Conservation (phyloP, 345 rosid species). For the Corchorus olitorius region DNA sequence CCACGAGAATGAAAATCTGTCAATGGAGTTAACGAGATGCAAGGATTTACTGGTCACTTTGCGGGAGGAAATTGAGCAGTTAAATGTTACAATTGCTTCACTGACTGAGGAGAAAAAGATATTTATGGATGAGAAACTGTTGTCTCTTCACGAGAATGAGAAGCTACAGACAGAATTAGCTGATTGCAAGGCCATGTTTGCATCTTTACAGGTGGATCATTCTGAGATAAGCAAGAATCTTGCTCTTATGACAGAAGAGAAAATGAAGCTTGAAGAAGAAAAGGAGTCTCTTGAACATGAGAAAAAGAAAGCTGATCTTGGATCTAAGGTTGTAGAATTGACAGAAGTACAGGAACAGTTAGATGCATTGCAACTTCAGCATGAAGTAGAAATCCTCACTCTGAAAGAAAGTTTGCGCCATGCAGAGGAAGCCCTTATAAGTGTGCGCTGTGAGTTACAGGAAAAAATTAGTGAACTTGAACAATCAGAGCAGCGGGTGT, state of each 20-base stretch:
- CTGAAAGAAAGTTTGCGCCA: conserved; percentile 54
- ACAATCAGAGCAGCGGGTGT: conserved; percentile 81
- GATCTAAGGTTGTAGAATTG: conserved; percentile 48
- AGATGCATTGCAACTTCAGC: conserved; percentile 53
- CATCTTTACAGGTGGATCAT: conserved; percentile 55
- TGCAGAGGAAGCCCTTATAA: conserved; percentile 58
- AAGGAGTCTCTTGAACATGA: conserved; percentile 48
- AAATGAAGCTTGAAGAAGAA: conserved; percentile 51
- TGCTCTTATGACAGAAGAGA: conserved; percentile 42
- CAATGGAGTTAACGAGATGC: conserved; percentile 50
- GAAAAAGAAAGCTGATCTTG: conserved; percentile 44
- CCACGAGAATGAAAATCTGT: conserved; percentile 56
- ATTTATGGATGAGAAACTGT: conserved; percentile 48
- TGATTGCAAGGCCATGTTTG: conserved; percentile 51
- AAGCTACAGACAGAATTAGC: conserved; percentile 55
- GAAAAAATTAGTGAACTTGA: conserved; percentile 69
- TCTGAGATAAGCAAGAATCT: conserved; percentile 42
- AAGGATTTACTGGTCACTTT: conserved; percentile 42
- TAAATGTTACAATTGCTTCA: conserved; percentile 46
- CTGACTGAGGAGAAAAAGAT: conserved; percentile 49
- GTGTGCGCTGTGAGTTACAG: conserved; percentile 49
- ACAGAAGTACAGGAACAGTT: conserved; percentile 53
- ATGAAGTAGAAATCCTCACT: conserved; percentile 52
- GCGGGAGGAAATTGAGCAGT: conserved; percentile 54
- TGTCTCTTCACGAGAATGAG: conserved; percentile 46